These are phyloP conservation scores for Akanthomyces lecanii DNA, from an alignment of 2,329 filamentous ascomycete species.

Conservation along the genomic window DNA sequence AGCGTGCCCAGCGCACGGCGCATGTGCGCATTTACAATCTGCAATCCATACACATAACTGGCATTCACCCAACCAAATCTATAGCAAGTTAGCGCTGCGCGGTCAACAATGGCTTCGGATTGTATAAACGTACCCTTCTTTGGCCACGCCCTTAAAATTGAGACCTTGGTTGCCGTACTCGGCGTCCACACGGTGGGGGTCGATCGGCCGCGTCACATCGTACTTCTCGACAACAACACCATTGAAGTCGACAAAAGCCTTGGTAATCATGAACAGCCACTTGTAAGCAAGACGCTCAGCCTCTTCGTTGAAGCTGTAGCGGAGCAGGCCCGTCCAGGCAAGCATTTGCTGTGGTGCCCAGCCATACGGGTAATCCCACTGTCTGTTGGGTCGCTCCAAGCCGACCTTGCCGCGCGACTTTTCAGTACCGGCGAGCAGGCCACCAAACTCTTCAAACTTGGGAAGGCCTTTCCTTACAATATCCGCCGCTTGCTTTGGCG, in stretches of 20 bases:
- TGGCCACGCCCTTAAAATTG: constrained; percentile 92
- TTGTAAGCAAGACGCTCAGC: constrained; percentile 88
- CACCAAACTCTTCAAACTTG: constrained; percentile 82
- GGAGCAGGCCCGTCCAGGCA: constrained; percentile 87
- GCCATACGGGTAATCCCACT: constrained; percentile 98
- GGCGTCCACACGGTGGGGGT: constrained; percentile 90
- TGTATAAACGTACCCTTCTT: constrained; percentile 73
- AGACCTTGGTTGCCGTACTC: constrained; percentile 97
- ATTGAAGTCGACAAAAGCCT: constrained; percentile 97
- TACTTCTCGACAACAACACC: constrained; percentile 99
- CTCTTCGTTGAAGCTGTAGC: constrained; percentile 88
- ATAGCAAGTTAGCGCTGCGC: constrained; percentile 13
- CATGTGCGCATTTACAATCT: constrained; percentile 85
- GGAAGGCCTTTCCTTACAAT: constrained; percentile 80
- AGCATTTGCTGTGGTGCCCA: constrained; percentile 99
- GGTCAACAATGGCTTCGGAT: neutral
- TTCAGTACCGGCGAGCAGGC: constrained; percentile 83
- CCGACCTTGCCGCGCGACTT: constrained; percentile 78
- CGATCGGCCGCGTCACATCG: constrained; percentile 84
- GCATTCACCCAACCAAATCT: constrained; percentile 99
- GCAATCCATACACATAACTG: constrained; percentile 90
- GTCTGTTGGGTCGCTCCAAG: constrained; percentile 82
- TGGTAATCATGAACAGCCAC: constrained; percentile 98
- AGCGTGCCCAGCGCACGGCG: constrained; percentile 81
- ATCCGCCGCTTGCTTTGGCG: constrained; percentile 77